Evolutionary conservation across 1,284 basidiomycete species (phyloP).

Genomic region (Amylostereum areolatum): DNA sequence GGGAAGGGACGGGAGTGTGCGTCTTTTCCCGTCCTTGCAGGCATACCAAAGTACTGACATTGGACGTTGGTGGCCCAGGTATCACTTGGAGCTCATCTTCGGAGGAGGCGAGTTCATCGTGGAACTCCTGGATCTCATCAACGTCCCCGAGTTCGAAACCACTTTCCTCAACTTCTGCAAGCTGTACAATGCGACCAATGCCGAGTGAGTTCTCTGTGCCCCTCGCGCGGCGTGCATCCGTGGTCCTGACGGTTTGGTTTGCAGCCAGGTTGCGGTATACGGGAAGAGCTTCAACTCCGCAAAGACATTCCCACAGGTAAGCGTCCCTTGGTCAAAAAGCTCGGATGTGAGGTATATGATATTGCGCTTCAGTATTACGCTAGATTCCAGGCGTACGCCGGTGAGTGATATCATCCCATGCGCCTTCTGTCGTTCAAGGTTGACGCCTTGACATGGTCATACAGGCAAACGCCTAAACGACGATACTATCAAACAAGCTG

Average conservation of each 20-base stretch:
- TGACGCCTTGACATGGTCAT: slow-evolving; percentile 23
- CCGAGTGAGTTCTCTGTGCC: slow-evolving; percentile 29
- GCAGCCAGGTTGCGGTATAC: slow-evolving; percentile 31
- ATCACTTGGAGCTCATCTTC: slow-evolving; percentile 35
- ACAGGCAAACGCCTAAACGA: slow-evolving; percentile 26
- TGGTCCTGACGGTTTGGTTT: no score
- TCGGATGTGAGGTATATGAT: slow-evolving; percentile 16
- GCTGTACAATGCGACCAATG: slow-evolving; percentile 30
- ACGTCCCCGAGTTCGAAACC: slow-evolving; percentile 34
- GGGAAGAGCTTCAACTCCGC: slow-evolving; percentile 27
- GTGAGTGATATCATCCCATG: slow-evolving; percentile 22
- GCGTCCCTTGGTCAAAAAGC: no score
- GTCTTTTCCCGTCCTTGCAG: slow-evolving; percentile 12
- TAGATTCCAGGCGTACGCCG: slow-evolving; percentile 38
- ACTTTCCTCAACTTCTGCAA: slow-evolving; percentile 38
- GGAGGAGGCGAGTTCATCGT: slow-evolving; percentile 40
- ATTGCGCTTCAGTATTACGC: slow-evolving; percentile 25
- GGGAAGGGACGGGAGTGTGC: slow-evolving; percentile 27
- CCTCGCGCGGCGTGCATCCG: no score
- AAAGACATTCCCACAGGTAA: slow-evolving; percentile 32
- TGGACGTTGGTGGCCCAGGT: slow-evolving; percentile 22
- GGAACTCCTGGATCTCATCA: slow-evolving; percentile 35
- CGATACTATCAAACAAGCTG: slow-evolving; percentile 28
- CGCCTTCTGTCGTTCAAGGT: neutral
- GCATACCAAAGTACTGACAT: no score